phyloP scores from a whole-genome alignment of 1,284 basidiomycete genomes.

The Microbotryum scabiosae region DNA sequence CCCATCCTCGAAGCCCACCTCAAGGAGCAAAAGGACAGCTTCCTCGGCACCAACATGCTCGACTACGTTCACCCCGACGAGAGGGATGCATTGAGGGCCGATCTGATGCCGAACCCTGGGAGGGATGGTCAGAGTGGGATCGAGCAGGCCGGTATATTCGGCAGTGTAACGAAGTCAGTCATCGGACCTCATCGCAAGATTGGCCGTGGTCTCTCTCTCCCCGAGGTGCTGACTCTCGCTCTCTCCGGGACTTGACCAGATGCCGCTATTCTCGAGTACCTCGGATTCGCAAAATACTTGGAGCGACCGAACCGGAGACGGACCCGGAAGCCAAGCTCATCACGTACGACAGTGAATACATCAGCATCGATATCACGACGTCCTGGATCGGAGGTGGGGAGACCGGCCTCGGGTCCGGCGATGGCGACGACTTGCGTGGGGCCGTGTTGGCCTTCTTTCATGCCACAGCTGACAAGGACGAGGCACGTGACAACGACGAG shows the following conservation, averaged over 20 bases:
- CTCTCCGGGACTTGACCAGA: constrained; percentile 30
- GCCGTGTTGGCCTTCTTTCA: constrained; percentile 93
- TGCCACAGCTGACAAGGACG: constrained; percentile 54
- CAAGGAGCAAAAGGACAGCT: constrained; percentile 55
- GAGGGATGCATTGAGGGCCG: constrained; percentile 45
- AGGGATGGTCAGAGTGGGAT: constrained; percentile 64
- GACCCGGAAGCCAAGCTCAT: constrained; percentile 13
- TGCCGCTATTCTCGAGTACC: constrained; percentile 46
- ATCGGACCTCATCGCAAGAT: constrained; percentile 6
- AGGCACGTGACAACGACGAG: constrained; percentile 71
- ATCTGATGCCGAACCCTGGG: constrained; percentile 15
- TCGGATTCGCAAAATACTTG: constrained; percentile 44
- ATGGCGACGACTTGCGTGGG: constrained; percentile 50
- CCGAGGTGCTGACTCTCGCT: too few species aligned
- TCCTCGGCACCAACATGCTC: constrained; percentile 69
- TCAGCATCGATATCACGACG: constrained; percentile 84
- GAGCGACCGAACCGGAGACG: constrained; percentile 40
- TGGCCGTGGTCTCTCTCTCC: neutral
- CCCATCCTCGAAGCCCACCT: constrained; percentile 73
- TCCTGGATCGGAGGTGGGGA: constrained; percentile 62
- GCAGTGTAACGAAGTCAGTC: constrained; percentile 76
- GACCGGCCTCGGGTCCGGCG: neutral
- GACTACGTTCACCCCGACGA: constrained; percentile 87
- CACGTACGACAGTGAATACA: constrained; percentile 49
- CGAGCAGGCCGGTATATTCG: constrained; percentile 70